Evolutionary conservation across 2,329 filamentous ascomycete species (phyloP), one percentile per base, ranked within the genome.

Genomic region (Orbilia blumenaviensis): DNA sequence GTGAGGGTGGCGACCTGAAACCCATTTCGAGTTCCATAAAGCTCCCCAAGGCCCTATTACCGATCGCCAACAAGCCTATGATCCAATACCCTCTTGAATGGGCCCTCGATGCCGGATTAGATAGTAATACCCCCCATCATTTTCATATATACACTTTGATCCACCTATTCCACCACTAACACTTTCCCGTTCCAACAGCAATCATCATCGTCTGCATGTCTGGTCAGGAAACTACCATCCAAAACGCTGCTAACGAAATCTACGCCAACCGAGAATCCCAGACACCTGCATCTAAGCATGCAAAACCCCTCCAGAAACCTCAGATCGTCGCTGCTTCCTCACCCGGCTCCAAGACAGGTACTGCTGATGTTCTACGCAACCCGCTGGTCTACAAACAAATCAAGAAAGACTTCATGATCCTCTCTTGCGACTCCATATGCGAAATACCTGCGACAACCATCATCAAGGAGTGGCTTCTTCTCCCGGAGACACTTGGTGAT

Each of bases 401-500:
- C 80, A 93, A 88, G 64, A 89, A 89, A 10, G 93, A 99, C 83
- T 98, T 99, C 81, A 85, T 97, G 25, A 88, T 98, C 2, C 85
- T 99, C 2, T 94, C 95, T 0, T 99, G 95, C 83, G 95, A 99
- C 82, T 86, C 99, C 5, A 89, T 99, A 41, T 97, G 93, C 82
- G 94, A 97, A 81, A 85, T 98, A 14, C 90, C 91, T 1, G 94
- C 93, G 10, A 91, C 93, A 80, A 89, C 90, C 77, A 86, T 98
- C 21, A 84, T 96, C 1, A 93, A 97, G 82, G 89, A 94, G 75
- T 99, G 95, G 93, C 94, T 97, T 91, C 38, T 68, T 16, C 34
- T 76, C 29, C 72, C 72, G 3, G 64, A 69, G 29, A 69, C 56
- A 4, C 21, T 69, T 2, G 64, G 64, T 14, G 56, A 68, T 25